A percentile compares a stretch with the other conserved stretches of the same genome.
Conservation (phyloP, 495 filamentous ascomycete genomes). For the Penicillium bialowiezense region DNA sequence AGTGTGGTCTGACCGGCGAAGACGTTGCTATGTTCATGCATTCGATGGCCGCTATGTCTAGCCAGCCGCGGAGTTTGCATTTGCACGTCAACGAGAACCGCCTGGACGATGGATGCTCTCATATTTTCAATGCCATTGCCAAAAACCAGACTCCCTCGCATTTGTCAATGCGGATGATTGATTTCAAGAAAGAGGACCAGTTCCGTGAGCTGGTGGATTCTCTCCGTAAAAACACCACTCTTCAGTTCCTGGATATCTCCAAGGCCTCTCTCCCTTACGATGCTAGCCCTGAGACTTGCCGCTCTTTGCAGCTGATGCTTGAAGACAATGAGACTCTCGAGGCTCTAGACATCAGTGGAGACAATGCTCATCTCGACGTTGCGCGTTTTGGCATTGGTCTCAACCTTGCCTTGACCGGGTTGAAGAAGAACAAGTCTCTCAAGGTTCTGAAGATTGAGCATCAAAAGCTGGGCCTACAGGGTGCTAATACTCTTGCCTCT, state of each 20-base stretch:
- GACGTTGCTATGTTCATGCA: constrained; percentile 76
- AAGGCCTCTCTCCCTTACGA: constrained; percentile 82
- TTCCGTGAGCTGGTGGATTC: constrained; percentile 74
- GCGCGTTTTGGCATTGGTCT: constrained; percentile 80
- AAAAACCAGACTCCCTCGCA: constrained; percentile 63
- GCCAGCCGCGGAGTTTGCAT: constrained; percentile 63
- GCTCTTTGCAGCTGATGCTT: constrained; percentile 71
- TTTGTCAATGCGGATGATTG: constrained; percentile 80
- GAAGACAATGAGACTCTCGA: constrained; percentile 72
- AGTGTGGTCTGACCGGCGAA: constrained; percentile 75
- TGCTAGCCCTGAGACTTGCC: constrained; percentile 69
- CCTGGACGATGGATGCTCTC: constrained; percentile 67
- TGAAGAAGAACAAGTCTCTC: constrained; percentile 73
- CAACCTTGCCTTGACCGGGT: constrained; percentile 69
- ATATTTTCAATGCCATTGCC: constrained; percentile 67
- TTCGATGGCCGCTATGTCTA: constrained; percentile 57
- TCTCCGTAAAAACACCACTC: constrained; percentile 67
- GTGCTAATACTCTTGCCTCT: constrained; percentile 74
- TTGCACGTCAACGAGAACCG: constrained; percentile 79
- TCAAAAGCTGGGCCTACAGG: constrained; percentile 61
- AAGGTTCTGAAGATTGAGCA: constrained; percentile 74
- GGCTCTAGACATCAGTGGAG: constrained; percentile 83
- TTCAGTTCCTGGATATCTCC: constrained; percentile 80
- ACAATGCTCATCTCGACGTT: constrained; percentile 83
- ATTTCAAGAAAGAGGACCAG: constrained; percentile 72